phyloP scores from a whole-genome alignment of 2,329 filamentous ascomycete genomes.

The Epichloe scottii region DNA sequence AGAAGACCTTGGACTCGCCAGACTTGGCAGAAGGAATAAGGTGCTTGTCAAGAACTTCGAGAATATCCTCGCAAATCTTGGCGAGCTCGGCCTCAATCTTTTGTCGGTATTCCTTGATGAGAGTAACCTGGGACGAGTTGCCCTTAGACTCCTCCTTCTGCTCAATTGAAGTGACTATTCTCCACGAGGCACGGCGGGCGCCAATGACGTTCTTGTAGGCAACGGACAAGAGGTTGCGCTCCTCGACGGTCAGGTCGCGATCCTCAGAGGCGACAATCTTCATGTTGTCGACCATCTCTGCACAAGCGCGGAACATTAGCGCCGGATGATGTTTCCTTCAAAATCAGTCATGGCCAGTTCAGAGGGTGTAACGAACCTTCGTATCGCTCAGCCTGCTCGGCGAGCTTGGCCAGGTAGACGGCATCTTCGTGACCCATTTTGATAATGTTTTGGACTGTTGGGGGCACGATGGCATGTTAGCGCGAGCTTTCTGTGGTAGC shows the following conservation, averaged over 20 bases:
- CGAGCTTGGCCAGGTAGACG: constrained; percentile 99
- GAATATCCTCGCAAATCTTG: constrained; percentile 96
- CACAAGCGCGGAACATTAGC: constrained; percentile 14
- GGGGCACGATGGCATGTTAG: neutral
- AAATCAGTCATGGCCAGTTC: neutral
- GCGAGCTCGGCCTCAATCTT: constrained; percentile 96
- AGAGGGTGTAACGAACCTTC: constrained; percentile 58
- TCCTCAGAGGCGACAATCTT: constrained; percentile 90
- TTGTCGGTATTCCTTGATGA: constrained; percentile 97
- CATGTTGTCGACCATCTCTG: constrained; percentile 99
- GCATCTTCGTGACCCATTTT: constrained; percentile 99
- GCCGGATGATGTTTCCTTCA: constrained; percentile 1
- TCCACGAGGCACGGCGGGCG: constrained; percentile 92
- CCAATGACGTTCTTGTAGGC: constrained; percentile 99
- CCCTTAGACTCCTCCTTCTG: constrained; percentile 99
- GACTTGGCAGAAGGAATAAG: constrained; percentile 88
- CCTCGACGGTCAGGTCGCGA: constrained; percentile 76
- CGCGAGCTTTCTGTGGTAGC: neutral
- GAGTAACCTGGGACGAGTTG: constrained; percentile 75
- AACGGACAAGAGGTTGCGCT: constrained; percentile 93
- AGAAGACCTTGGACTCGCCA: constrained; percentile 98
- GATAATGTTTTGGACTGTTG: constrained; percentile 13
- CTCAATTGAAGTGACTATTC: constrained; percentile 96
- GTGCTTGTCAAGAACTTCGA: constrained; percentile 87
- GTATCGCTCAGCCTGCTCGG: constrained; percentile 99